These are phyloP conservation scores for Aphanomyces stellatus DNA, from an alignment of 352 stramenopile species.

Conservation along the genomic window DNA sequence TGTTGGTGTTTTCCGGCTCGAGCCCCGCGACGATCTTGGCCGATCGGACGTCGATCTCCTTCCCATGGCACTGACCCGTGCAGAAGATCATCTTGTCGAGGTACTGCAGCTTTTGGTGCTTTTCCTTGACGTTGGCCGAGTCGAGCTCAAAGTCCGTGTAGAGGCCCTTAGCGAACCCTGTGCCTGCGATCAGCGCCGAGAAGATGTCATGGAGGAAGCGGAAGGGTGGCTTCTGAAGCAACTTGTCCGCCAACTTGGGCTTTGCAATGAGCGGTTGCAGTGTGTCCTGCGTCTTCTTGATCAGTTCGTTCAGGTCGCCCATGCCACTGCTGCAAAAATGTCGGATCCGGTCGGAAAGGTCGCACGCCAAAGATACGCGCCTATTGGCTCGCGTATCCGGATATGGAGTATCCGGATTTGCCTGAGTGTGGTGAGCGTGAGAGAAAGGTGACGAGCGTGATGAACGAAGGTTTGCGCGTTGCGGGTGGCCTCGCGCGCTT, in stretches of 20 bases:
- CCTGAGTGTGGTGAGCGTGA: background rate
- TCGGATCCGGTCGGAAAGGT: background rate
- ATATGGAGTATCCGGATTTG: background rate
- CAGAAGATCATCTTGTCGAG: constrained; percentile 84
- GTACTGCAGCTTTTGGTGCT: constrained; percentile 75
- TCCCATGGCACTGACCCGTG: constrained; percentile 49
- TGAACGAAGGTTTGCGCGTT: constrained; percentile 1
- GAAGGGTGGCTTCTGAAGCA: constrained; percentile 94
- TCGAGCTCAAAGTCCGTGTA: constrained; percentile 76
- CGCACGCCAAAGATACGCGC: background rate
- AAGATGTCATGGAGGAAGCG: constrained; percentile 95
- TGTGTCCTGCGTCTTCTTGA: constrained; percentile 67
- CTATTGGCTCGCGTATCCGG: background rate
- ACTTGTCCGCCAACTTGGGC: constrained; percentile 92
- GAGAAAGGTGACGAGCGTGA: background rate
- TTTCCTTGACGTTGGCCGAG: constrained; percentile 81
- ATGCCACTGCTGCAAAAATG: background rate
- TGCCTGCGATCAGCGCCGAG: constrained; percentile 68
- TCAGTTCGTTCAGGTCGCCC: constrained; percentile 30
- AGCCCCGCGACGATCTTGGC: constrained; percentile 80
- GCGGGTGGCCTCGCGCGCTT: constrained; percentile 46
- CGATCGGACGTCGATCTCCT: constrained; percentile 61
- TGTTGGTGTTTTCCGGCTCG: constrained; percentile 79
- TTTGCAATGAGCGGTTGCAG: constrained; percentile 88
- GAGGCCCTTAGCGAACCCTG: constrained; percentile 79